phyloP scores from a whole-genome alignment of 768 basidiomycete species.

The Suillus decipiens region DNA sequence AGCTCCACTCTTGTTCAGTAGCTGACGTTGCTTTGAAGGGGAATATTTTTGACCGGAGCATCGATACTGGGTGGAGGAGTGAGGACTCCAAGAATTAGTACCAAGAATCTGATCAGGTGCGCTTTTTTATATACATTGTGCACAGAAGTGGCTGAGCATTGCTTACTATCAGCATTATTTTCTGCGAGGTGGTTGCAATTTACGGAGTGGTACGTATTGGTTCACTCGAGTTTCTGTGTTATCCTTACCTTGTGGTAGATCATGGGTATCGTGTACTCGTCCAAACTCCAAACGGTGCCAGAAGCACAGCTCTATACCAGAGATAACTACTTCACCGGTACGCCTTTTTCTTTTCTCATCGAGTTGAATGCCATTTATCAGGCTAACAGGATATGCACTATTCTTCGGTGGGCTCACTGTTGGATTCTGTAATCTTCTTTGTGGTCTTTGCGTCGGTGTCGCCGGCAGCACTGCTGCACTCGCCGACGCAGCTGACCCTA shows the following conservation, averaged over 20 bases:
- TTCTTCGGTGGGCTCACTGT: conserved; percentile 98
- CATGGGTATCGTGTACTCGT: conserved; percentile 94
- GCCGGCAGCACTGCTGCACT: conserved; percentile 95
- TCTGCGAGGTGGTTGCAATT: conserved; percentile 99
- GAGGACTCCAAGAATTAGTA: conserved; percentile 87
- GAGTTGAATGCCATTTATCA: not conserved
- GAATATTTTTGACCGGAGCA: conserved; percentile 96
- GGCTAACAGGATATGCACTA: conserved; percentile 76
- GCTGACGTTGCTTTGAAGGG: conserved; percentile 54
- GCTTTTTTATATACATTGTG: conserved; percentile 18
- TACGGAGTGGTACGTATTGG: conserved; percentile 80
- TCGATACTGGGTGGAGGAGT: conserved; percentile 97
- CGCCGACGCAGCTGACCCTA: conserved; percentile 93
- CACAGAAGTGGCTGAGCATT: not conserved
- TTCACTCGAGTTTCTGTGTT: not conserved
- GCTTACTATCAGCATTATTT: conserved; percentile 74
- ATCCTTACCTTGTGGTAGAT: conserved; percentile 50
- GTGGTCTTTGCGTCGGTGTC: conserved; percentile 92
- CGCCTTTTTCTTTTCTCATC: conserved; percentile 11
- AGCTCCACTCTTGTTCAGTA: not conserved
- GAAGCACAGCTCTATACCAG: conserved; percentile 76
- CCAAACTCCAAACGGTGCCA: conserved; percentile 66
- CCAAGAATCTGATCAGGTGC: conserved; percentile 97
- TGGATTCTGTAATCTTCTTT: conserved; percentile 91
- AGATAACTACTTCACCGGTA: conserved; percentile 92